phyloP scores from a whole-genome alignment of 75 land plant species.

The Cunninghamia lanceolata region DNA sequence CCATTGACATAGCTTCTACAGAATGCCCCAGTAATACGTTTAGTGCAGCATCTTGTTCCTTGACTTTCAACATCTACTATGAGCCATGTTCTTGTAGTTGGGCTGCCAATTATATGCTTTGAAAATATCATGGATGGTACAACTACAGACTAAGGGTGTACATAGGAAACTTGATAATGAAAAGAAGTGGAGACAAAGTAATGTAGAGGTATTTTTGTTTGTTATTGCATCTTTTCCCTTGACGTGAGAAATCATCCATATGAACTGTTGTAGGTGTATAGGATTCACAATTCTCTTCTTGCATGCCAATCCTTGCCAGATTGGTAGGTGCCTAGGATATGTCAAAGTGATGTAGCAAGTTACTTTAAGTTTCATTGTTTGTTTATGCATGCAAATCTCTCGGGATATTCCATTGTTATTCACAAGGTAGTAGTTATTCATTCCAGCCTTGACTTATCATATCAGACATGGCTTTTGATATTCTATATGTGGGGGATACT shows the following conservation, averaged over 20 bases:
- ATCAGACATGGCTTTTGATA: conserved; percentile 90
- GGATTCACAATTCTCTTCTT: neutral
- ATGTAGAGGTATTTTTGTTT: neutral
- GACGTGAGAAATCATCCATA: neutral
- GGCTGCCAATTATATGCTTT: too few relatives aligned
- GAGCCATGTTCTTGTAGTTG: too few relatives aligned
- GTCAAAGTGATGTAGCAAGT: neutral
- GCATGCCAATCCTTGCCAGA: neutral
- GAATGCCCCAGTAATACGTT: too few relatives aligned
- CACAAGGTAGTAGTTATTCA: neutral
- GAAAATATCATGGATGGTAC: too few relatives aligned
- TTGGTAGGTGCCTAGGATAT: neutral
- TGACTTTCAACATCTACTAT: too few relatives aligned
- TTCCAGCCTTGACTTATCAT: conserved; percentile 22
- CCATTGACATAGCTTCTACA: too few relatives aligned
- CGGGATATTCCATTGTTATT: neutral
- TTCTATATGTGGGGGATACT: conserved; percentile 84
- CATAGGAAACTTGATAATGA: too few relatives aligned
- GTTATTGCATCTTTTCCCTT: neutral
- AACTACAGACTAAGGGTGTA: too few relatives aligned
- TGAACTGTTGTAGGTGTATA: neutral
- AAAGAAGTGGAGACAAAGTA: too few relatives aligned
- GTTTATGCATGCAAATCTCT: neutral
- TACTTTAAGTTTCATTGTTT: neutral
- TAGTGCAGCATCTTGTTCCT: too few relatives aligned